phyloP scores from a whole-genome alignment of 2,329 filamentous ascomycete genomes.

The Pseudogymnoascus sp. region DNA sequence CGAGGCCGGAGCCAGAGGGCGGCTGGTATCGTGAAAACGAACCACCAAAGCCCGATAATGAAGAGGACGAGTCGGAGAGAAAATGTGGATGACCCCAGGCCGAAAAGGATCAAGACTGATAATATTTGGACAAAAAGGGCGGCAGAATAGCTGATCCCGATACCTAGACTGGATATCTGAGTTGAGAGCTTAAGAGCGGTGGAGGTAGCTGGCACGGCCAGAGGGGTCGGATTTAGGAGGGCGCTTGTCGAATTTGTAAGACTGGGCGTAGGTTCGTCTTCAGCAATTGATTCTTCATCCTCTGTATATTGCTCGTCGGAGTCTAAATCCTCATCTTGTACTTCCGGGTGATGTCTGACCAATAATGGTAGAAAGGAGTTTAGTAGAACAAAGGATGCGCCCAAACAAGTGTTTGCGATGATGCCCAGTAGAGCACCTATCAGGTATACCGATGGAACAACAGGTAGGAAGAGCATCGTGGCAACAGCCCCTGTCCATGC shows the following conservation, averaged over 20 bases:
- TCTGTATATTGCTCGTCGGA: constrained; percentile 9
- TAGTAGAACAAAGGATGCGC: constrained; percentile 87
- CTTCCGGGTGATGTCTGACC: constrained; percentile 67
- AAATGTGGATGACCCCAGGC: constrained; percentile 71
- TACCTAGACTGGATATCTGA: constrained; percentile 83
- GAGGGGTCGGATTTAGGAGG: constrained; percentile 33
- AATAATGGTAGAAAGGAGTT: constrained; percentile 93
- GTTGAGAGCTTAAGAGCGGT: constrained; percentile 76
- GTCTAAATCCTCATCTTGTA: constrained; percentile 24
- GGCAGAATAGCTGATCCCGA: constrained; percentile 88
- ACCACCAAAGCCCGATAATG: constrained; percentile 87
- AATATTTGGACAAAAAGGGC: constrained; percentile 78
- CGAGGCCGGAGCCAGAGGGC: constrained; percentile 81
- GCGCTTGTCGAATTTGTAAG: constrained; percentile 41
- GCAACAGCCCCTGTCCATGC: constrained; percentile 72
- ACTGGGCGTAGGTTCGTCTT: constrained; percentile 11
- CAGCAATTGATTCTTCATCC: constrained; percentile 12
- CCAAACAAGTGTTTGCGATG: constrained; percentile 87
- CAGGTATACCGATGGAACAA: constrained; percentile 69
- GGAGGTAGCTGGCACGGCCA: constrained; percentile 38
- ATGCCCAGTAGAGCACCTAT: constrained; percentile 80
- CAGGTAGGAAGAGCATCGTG: constrained; percentile 82
- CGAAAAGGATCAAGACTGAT: constrained; percentile 69
- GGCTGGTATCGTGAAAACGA: constrained; percentile 80
- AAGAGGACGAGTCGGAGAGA: constrained; percentile 82